phyloP scores from a whole-genome alignment of 768 basidiomycete species.

The Fomitopsis pulvina region DNA sequence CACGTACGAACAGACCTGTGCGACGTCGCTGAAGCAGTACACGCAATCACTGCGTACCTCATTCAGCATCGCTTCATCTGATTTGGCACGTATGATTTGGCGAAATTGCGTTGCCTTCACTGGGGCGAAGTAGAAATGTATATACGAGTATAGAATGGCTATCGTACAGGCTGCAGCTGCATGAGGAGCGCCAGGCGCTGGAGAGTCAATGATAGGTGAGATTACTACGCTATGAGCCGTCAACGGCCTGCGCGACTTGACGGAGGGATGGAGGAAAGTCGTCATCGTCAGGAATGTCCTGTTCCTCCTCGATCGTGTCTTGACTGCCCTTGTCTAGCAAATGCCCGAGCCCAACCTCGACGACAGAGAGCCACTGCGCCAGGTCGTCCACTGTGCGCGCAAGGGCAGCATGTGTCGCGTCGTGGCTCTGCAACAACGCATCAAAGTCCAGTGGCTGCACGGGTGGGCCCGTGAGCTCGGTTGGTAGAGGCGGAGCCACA shows the following conservation, averaged over 20 bases:
- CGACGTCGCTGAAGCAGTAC: conserved; percentile 73
- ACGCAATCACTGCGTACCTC: conserved; percentile 76
- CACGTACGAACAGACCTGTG: conserved; percentile 85
- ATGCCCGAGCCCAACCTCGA: conserved; percentile 64
- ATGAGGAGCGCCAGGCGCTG: not conserved
- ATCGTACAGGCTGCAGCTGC: not conserved
- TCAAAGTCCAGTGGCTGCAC: conserved; percentile 68
- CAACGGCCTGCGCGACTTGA: not conserved
- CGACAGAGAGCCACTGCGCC: conserved; percentile 63
- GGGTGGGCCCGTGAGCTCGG: conserved; percentile 31
- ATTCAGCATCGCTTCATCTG: conserved; percentile 52
- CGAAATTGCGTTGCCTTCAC: too few species aligned
- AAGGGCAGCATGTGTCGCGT: conserved; percentile 62
- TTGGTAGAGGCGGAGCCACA: conserved; percentile 13
- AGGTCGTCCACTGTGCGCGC: conserved; percentile 70
- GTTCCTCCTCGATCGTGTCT: conserved; percentile 61
- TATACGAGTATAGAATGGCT: not conserved
- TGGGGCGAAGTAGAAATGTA: conserved; percentile 1
- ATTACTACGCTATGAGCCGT: too few species aligned
- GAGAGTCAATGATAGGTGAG: not conserved
- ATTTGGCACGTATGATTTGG: too few species aligned
- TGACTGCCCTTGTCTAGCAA: conserved; percentile 50
- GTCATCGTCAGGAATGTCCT: conserved; percentile 20
- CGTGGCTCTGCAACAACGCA: conserved; percentile 43
- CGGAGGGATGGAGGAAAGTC: not conserved